Base-by-base conservation (phyloP, 306 rosid species). In the Pterocarpus macrocarpus region DNA sequence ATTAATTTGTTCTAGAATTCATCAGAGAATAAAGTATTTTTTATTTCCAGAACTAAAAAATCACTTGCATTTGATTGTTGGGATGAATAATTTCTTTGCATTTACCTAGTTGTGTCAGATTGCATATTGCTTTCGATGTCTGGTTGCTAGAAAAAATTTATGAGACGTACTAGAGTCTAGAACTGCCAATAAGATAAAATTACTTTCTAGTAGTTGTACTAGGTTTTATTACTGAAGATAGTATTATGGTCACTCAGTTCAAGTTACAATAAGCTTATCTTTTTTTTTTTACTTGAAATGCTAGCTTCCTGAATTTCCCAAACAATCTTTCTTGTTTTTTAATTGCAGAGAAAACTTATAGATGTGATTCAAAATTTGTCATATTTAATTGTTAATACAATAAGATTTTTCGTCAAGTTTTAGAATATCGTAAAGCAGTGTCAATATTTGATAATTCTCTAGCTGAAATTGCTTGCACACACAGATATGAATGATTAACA, bases 391-490 rank as follows among this genome's bases (percentile, higher is more conserved):
- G 55, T 65, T 50, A 15, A 1, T 28, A 38, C 12, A 17, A 75
- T 63, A 33, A 12, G 73, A 17, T 47, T 68, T 68, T 59, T 16
- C 36, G n/a, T 30, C 36, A 83, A 71, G 22, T 80, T 32, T 38
- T 34, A 35, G 38, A 41, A 13, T 44, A 72, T 12, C 5, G 39
- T 67, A 61, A 80, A 67, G 30, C 32, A 58, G 36, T 58, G 14
- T 59, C 34, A 67, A 16, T 68, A 62, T 50, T 38, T 81, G 64
- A 67, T 78, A 8, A 68, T 17, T 74, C 30, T 75, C 22, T n/a
- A 7, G 67, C 35, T 39, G 32, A 17, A 58, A 64, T 63, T 63
- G 36, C 34, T 59, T 34, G 11, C 11, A 3, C 64, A 56, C 79
- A 43, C 15, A 15, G 57, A 44, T 45, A 66, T 69, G 50, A 62